These are phyloP conservation scores for Solanum bulbocastanum DNA, from an alignment of 257 asterid genomes.

Conservation along the genomic window DNA sequence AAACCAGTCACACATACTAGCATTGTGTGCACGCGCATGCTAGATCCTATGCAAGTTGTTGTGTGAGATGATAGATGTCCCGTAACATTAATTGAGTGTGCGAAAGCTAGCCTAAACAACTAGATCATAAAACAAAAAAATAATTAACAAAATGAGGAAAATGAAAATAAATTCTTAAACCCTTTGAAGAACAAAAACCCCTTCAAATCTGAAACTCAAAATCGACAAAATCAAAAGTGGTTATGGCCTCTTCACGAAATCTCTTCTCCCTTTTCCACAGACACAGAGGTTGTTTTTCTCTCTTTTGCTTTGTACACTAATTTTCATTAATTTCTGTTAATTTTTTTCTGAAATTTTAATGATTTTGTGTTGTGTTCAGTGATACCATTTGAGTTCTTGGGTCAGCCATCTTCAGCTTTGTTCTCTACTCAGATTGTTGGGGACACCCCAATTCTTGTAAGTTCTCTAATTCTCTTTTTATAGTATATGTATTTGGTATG, in stretches of 20 bases:
- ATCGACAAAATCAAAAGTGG: background rate
- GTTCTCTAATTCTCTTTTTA: background rate
- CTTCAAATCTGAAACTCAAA: background rate
- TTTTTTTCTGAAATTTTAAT: background rate
- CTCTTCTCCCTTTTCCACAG: slow-evolving; percentile 21
- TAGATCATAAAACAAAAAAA: too few relatives aligned
- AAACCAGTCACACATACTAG: too few relatives aligned
- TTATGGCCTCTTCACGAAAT: slow-evolving; percentile 52
- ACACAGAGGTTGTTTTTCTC: slow-evolving; percentile 35
- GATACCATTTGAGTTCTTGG: slow-evolving; percentile 13
- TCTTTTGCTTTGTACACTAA: background rate
- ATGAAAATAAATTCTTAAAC: background rate
- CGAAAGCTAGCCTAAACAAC: too few relatives aligned
- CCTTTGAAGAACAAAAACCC: background rate
- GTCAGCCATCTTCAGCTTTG: slow-evolving; percentile 24
- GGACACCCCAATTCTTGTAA: slow-evolving; percentile 65
- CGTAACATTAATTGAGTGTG: too few relatives aligned
- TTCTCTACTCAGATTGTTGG: slow-evolving; percentile 61
- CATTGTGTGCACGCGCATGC: too few relatives aligned
- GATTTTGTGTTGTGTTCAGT: slow-evolving; percentile 26
- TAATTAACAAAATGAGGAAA: background rate
- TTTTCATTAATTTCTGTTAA: background rate
- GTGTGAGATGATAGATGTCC: too few relatives aligned
- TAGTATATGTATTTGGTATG: background rate
- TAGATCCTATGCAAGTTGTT: too few relatives aligned